Evolutionary conservation across 768 basidiomycete genomes (phyloP).

Genomic region (Mycena pura): DNA sequence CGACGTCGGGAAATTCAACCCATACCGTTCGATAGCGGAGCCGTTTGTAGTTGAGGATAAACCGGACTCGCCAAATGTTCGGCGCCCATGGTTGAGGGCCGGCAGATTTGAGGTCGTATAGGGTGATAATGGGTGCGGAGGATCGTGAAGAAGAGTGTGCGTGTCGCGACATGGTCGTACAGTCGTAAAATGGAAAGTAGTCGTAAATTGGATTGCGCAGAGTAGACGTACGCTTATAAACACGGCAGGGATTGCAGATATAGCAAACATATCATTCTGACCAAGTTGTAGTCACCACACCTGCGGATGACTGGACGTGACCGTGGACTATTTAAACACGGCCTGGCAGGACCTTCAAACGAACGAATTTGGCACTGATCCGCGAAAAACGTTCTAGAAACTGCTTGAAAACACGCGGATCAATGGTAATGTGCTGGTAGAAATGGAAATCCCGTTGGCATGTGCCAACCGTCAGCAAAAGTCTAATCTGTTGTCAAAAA

Average conservation of each 20-base stretch:
- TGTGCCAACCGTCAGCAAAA: no score
- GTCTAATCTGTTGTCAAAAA: no score
- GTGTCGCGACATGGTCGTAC: slow-evolving; percentile 26
- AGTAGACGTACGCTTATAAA: no score
- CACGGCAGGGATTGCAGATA: neutral
- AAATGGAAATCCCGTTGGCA: no score
- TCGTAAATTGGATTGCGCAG: slow-evolving; percentile 2
- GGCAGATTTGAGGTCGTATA: slow-evolving; percentile 26
- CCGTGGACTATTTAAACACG: neutral
- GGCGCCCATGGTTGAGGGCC: slow-evolving; percentile 26
- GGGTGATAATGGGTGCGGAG: slow-evolving; percentile 20
- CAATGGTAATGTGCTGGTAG: no score
- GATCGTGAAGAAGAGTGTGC: slow-evolving; percentile 18
- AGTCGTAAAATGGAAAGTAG: neutral
- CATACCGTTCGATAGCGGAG: slow-evolving; percentile 73
- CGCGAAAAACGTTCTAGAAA: neutral
- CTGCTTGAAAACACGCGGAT: no score
- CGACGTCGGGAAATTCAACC: slow-evolving; percentile 76
- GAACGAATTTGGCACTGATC: neutral
- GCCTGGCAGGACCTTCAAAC: neutral
- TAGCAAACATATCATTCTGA: slow-evolving; percentile 20
- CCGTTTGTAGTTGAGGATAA: slow-evolving; percentile 72
- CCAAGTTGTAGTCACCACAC: slow-evolving; percentile 1
- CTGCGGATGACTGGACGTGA: slow-evolving; percentile 18
- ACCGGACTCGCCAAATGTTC: slow-evolving; percentile 56